Evolutionary conservation across 371 early-diverging fungal genomes (phyloP).

Genomic region (Actinomucor elegans): DNA sequence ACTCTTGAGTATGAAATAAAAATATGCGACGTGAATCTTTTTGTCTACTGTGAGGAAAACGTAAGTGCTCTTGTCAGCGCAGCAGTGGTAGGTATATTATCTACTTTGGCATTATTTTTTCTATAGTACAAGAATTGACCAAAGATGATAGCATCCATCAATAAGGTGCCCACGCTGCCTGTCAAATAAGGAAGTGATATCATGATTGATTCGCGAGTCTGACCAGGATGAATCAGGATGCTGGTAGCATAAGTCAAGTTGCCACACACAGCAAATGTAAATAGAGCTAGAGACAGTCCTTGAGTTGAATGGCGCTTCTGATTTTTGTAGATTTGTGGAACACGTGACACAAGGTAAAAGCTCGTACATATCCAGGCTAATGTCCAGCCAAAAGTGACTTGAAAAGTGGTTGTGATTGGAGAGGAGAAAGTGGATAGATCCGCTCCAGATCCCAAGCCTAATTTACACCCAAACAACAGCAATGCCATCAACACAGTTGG

Average conservation of each 20-base stretch:
- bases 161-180: slow-evolving; percentile 33
- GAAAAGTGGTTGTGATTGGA: not conserved
- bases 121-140: slow-evolving; percentile 29
- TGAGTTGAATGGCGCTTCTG: slow-evolving; percentile 57
- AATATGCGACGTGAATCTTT: too few species aligned
- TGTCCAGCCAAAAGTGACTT: slow-evolving; percentile 42
- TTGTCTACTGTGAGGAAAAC: not conserved
- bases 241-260: slow-evolving; percentile 66
- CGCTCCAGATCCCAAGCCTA: not conserved
- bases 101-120: not conserved
- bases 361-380: slow-evolving; percentile 64
- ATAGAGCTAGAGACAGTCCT: slow-evolving; percentile 62
- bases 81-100: not conserved
- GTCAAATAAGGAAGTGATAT: slow-evolving; percentile 34
- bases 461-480: slow-evolving; percentile 5
- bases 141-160: slow-evolving; percentile 35
- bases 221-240: slow-evolving; percentile 50
- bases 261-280: slow-evolving; percentile 65
- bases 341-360: slow-evolving; percentile 61
- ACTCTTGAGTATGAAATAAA: too few species aligned
- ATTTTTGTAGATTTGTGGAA: slow-evolving; percentile 71
- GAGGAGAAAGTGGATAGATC: not conserved
- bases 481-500: slow-evolving; percentile 8
- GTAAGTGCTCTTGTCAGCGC: not conserved
- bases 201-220: slow-evolving; percentile 20